Base-by-base conservation (phyloP, 768 basidiomycete genomes). In the Imleria badia region DNA sequence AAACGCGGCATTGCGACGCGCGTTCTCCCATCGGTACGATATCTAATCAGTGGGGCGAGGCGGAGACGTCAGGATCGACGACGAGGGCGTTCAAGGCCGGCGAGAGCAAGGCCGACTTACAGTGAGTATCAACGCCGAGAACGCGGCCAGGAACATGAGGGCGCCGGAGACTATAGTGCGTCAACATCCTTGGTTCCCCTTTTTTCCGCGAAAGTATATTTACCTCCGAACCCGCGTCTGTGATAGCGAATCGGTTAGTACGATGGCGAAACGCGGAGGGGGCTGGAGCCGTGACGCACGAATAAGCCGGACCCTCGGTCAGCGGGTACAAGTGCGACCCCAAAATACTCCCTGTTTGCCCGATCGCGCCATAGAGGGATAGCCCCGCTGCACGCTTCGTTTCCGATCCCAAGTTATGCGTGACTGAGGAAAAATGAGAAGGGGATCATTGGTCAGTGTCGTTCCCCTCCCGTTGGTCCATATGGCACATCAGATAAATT, bases 11-110 rank as follows among this genome's bases (percentile, higher is more conserved):
- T 89, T 77, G 38, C 87, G 73, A 15, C 75, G 74, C 6, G 74
- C 72, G 54, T 89, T 90, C 29, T 88, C 86, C 61, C 69, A 60
- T 38, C 81, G 80, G 61, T 86, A 90, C 2, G 85, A 86, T 14
- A 79, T 68, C 87, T 89, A 9, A 15, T 40, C 6, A 20, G 3
- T 11, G 8, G 8, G 3, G 23, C 23, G 7, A 15, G 22, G 1
- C 0, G 6, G 23, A 30, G 30, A 11, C 1, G 19, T 20, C 20
- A 20, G 13, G 8, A 10, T 43, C n/a, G 17, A 38, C 6, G 19
- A 49, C 13, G 2, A 10, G 11, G 29, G 12, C 13, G 10, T 30
- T 34, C 39, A 22, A 22, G 20, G n/a, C 9, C 8, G 6, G 19
- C 44, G 29, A 30, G 23, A 14, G 12, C 13, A 7, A 10, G n/a